phyloP scores from a whole-genome alignment of 768 basidiomycete species.

The Naganishia antarctica region DNA sequence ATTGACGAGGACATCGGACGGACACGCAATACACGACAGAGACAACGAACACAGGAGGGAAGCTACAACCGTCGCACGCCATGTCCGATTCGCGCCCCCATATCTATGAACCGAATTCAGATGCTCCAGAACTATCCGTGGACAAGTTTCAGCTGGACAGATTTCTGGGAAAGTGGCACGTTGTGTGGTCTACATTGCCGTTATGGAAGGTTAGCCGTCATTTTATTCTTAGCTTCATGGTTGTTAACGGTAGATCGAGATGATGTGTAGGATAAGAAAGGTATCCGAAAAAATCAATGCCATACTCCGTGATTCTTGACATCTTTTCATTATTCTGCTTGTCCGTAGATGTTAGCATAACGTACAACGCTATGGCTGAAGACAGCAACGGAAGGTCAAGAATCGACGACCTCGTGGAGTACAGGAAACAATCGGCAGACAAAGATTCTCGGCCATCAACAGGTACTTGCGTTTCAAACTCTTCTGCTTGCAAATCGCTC shows the following conservation, averaged over 20 bases:
- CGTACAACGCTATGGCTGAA: slow-evolving; percentile 44
- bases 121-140: not conserved
- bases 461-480: slow-evolving; percentile 30
- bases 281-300: slow-evolving; percentile 23
- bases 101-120: slow-evolving; percentile 6
- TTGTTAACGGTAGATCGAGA: too few species aligned
- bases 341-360: slow-evolving; percentile 50
- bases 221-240: not conserved
- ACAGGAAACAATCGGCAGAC: slow-evolving; percentile 39
- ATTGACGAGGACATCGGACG: too few species aligned
- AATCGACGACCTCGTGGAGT: slow-evolving; percentile 51
- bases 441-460: slow-evolving; percentile 39
- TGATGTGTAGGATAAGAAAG: slow-evolving; percentile 45
- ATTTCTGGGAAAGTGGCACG: slow-evolving; percentile 50
- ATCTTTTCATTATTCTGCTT: not conserved
- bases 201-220: slow-evolving; percentile 51
- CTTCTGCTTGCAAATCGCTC: not conserved
- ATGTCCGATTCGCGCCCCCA: not conserved
- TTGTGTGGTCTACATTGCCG: slow-evolving; percentile 51
- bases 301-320: not conserved
- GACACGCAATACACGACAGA: too few species aligned
- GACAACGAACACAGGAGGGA: too few species aligned
- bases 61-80: not conserved
- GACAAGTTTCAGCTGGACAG: slow-evolving; percentile 13
- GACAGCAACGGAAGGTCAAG: slow-evolving; percentile 28